phyloP scores from a whole-genome alignment of 176 grass and related monocot species.

The Oryza glumipatula region DNA sequence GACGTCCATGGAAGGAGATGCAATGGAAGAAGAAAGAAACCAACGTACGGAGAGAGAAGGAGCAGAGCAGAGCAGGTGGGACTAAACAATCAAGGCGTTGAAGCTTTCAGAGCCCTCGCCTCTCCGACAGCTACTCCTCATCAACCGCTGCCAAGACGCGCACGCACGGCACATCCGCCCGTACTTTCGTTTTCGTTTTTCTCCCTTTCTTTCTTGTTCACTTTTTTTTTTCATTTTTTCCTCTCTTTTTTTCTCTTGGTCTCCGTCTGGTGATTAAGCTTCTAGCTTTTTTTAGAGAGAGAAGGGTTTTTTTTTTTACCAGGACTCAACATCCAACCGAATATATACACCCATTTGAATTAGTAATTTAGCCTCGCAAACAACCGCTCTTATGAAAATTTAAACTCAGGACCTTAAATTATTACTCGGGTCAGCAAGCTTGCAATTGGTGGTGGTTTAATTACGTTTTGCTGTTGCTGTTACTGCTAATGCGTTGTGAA shows the following conservation, averaged over 20 bases:
- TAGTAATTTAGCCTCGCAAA: too few species aligned
- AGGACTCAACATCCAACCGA: too few species aligned
- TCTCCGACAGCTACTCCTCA: conserved; percentile 29
- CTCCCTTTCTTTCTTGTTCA: neutral
- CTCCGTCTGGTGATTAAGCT: too few species aligned
- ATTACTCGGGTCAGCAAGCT: too few species aligned
- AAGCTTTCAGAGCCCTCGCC: conserved; percentile 18
- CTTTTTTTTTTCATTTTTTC: too few species aligned
- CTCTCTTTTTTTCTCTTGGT: too few species aligned
- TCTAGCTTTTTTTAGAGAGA: too few species aligned
- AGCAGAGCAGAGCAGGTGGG: conserved; percentile 25
- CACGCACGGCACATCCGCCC: neutral
- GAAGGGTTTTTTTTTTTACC: too few species aligned
- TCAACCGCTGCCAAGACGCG: conserved; percentile 23
- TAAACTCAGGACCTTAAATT: too few species aligned
- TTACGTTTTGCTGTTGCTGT: neutral
- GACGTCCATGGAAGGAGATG: neutral
- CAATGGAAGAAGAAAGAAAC: neutral
- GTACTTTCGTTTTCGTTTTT: neutral
- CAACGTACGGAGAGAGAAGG: neutral
- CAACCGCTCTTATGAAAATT: too few species aligned
- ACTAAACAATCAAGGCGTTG: conserved; percentile 26
- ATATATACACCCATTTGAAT: too few species aligned
- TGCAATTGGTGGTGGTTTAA: too few species aligned
- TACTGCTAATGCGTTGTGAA: neutral